A percentile compares a stretch with the other conserved stretches of the same genome.
phyloP scores from a whole-genome alignment of 192 early-diverging fungal genomes.

The Coemansia sp. region DNA sequence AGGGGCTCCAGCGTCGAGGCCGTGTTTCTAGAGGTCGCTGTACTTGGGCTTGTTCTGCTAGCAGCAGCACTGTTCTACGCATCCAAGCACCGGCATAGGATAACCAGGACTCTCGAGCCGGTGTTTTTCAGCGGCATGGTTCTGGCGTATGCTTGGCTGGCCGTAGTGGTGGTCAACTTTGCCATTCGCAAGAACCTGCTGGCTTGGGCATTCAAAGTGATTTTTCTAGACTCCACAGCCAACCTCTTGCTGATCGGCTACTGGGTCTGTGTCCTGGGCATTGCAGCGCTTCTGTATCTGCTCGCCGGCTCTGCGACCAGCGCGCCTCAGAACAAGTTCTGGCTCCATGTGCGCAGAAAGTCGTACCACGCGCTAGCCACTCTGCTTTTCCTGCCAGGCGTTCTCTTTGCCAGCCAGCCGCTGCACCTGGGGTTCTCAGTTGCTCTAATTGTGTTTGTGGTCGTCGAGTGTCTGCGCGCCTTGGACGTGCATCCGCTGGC shows the following conservation, averaged over 20 bases:
- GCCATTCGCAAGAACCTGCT: background rate
- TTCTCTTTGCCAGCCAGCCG: conserved; percentile 60
- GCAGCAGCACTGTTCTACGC: background rate
- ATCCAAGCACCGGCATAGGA: background rate
- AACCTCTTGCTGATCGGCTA: conserved; percentile 19
- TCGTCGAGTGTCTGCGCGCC: conserved; percentile 78
- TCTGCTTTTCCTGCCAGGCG: conserved; percentile 84
- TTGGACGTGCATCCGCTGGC: conserved; percentile 71
- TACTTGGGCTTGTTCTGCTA: background rate
- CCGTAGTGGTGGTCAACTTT: background rate
- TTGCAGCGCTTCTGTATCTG: background rate
- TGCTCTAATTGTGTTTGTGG: conserved; percentile 69
- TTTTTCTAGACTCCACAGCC: background rate
- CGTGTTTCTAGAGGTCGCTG: conserved; percentile 23
- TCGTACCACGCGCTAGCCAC: conserved; percentile 82
- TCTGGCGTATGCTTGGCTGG: background rate
- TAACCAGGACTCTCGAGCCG: background rate
- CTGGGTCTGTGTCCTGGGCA: conserved; percentile 28
- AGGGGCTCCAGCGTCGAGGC: background rate
- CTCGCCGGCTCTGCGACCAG: background rate
- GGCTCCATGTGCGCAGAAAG: conserved; percentile 77
- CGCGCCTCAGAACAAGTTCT: conserved; percentile 10
- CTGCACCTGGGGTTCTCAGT: conserved; percentile 82
- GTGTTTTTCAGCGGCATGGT: background rate
- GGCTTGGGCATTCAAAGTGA: conserved; percentile 4